Base-by-base conservation (phyloP, 352 stramenopile species). In the Phytophthora hybrid region DNA sequence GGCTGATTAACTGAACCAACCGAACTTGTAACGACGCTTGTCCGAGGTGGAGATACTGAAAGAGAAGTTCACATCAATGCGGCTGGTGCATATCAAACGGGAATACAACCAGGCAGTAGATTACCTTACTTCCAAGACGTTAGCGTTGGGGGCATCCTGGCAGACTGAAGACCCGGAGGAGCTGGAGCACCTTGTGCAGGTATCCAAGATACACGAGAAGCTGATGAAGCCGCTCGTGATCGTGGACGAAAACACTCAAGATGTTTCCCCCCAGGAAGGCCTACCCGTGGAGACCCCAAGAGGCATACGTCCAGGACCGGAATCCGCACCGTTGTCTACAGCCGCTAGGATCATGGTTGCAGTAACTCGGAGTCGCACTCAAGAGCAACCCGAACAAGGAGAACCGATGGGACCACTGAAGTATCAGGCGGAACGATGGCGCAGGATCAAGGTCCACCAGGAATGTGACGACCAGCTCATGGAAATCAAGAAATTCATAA, bases 11-110 rank as follows among this genome's bases (percentile, higher is more conserved):
- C 26, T 64, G 58, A 64, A 64, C 6, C 58, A 64, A 23, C 58
- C 58, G 1, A n/a, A 56, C 13, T 16, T 54, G 14, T 7, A 37
- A 16, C 39, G 53, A 4, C 13, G 19, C 0, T n/a, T 70, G 2
- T 31, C 53, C 1, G 41, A 70, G 44, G 23, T 26, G 23, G 23
- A 2, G 2, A 26, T 63, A 39, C 7, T 57, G 44, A 55, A n/a
- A 23, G 7, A 21, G 1, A 68, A 55, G 23, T 68, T 68, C 21
- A 41, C 44, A 21, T 37, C 37, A 6, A 2, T 56, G 11, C 14
- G 9, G 5, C 8, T 62, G 56, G 65, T 71, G 1, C 46, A 71
- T n/a, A 46, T 71, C 4, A 66, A 66, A 23, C 65, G 56, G 0
- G 46, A 66, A 1, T 66, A 19, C 19, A 60, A 61, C 26, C n/a